Evolutionary conservation across 768 basidiomycete species (phyloP).

Genomic region (Vararia minispora): DNA sequence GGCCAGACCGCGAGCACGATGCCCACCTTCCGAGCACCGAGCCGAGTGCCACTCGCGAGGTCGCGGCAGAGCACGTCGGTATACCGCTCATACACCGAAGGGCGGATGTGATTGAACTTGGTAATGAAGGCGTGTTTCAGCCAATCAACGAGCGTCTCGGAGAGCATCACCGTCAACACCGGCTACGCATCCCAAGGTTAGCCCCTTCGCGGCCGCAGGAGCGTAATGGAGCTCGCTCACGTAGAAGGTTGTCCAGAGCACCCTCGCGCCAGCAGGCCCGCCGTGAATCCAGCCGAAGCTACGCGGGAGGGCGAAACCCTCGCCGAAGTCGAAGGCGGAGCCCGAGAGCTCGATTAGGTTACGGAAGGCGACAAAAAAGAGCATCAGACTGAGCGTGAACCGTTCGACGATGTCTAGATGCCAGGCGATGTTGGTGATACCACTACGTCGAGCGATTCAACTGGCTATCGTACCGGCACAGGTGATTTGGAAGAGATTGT

Average conservation of each 20-base stretch:
- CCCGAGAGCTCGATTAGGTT: conserved; percentile 93
- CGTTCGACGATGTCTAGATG: conserved; percentile 88
- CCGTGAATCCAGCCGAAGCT: conserved; percentile 79
- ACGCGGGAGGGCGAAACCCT: conserved; percentile 65
- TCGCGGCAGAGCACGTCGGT: conserved; percentile 94
- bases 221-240: conserved; percentile 34
- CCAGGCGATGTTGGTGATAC: conserved; percentile 1
- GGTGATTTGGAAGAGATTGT: conserved; percentile 96
- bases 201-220: too few relatives aligned
- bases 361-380: conserved; percentile 81
- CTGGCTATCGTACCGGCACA: conserved; percentile 71
- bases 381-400: conserved; percentile 86
- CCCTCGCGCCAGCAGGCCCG: conserved; percentile 66
- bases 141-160: conserved; percentile 96
- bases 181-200: conserved; percentile 43
- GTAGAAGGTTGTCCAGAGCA: conserved; percentile 83
- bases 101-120: conserved; percentile 97
- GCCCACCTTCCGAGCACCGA: conserved; percentile 60
- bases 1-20: background rate
- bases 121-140: conserved; percentile 99
- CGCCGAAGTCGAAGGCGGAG: conserved; percentile 68
- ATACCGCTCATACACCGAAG: conserved; percentile 90
- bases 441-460: background rate
- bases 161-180: conserved; percentile 79
- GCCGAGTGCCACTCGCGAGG: conserved; percentile 66